A percentile compares a stretch with the other conserved stretches of the same genome.
These are phyloP conservation scores for Pseudocercospora pini-densiflorae DNA, from an alignment of 2,329 filamentous ascomycete genomes.

Conservation along the genomic window DNA sequence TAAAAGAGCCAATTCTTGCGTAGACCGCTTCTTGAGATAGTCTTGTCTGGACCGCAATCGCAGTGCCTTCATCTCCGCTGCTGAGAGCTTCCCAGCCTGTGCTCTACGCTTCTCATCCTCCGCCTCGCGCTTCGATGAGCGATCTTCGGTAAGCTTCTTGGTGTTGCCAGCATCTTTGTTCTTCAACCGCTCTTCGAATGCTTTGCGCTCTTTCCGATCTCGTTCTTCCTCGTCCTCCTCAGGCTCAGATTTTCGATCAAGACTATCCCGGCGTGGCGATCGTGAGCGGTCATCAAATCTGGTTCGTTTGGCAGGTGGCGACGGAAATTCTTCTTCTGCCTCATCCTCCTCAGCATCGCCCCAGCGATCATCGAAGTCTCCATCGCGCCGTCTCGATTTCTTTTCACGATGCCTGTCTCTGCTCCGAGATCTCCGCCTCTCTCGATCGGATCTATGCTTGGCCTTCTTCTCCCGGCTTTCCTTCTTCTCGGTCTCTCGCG, in stretches of 20 bases:
- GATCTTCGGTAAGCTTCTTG: conserved; percentile 69
- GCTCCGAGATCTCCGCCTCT: conserved; percentile 37
- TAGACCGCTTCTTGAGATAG: conserved; percentile 90
- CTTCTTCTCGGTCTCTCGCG: conserved; percentile 29
- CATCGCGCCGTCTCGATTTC: conserved; percentile 57
- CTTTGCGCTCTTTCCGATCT: conserved; percentile 76
- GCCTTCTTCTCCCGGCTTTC: conserved; percentile 41
- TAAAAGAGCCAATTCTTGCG: conserved; percentile 82
- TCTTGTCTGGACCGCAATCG: conserved; percentile 85
- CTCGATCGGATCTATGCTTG: conserved; percentile 45
- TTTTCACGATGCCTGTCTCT: conserved; percentile 49
- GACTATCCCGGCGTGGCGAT: conserved; percentile 32
- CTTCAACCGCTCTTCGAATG: conserved; percentile 75
- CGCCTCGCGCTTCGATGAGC: conserved; percentile 48
- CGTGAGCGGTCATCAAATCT: conserved; percentile 64
- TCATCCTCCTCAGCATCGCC: conserved; percentile 71
- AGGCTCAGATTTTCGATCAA: conserved; percentile 25
- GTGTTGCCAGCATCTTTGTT: conserved; percentile 72
- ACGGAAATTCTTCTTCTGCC: conserved; percentile 63
- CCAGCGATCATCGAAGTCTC: conserved; percentile 77
- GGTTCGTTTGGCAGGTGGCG: conserved; percentile 72
- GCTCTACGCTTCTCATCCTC: conserved; percentile 62
- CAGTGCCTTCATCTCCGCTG: conserved; percentile 77
- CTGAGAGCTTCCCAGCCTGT: conserved; percentile 66
- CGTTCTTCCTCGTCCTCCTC: conserved; percentile 51